Evolutionary conservation across 495 filamentous ascomycete genomes (phyloP).

Genomic region (Aspergillus incahuasiensis): DNA sequence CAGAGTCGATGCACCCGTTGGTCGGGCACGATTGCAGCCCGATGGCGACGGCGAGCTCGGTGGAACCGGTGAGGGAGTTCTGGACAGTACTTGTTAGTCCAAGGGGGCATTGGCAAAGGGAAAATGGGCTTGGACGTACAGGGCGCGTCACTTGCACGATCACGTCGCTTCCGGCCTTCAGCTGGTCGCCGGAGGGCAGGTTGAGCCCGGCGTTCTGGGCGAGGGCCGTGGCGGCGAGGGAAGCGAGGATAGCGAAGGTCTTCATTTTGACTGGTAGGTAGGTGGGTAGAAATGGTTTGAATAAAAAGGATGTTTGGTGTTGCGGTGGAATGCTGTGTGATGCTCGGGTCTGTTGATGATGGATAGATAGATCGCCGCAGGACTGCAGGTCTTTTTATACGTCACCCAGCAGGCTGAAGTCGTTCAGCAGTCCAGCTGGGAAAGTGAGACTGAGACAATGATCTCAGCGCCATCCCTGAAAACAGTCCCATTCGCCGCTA

Average conservation of each 20-base stretch:
- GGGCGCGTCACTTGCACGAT: slow-evolving; percentile 32
- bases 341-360: too few species aligned
- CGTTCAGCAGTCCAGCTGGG: too few species aligned
- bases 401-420: too few species aligned
- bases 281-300: too few species aligned
- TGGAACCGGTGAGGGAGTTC: slow-evolving; percentile 28
- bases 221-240: slow-evolving; percentile 45
- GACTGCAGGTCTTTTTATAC: too few species aligned
- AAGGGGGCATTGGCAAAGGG: neutral
- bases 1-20: slow-evolving; percentile 15
- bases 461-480: too few species aligned
- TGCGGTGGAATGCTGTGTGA: too few species aligned
- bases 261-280: too few species aligned
- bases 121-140: slow-evolving; percentile 14
- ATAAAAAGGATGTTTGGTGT: too few species aligned
- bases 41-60: slow-evolving; percentile 31
- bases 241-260: slow-evolving; percentile 9
- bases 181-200: slow-evolving; percentile 34
- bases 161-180: slow-evolving; percentile 19
- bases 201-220: slow-evolving; percentile 63
- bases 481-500: too few species aligned
- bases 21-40: slow-evolving; percentile 27
- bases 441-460: too few species aligned
- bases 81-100: slow-evolving; percentile 6
- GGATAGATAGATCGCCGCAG: too few species aligned